phyloP scores from a whole-genome alignment of 139 green algal species.

The Asterochloris sp. region DNA sequence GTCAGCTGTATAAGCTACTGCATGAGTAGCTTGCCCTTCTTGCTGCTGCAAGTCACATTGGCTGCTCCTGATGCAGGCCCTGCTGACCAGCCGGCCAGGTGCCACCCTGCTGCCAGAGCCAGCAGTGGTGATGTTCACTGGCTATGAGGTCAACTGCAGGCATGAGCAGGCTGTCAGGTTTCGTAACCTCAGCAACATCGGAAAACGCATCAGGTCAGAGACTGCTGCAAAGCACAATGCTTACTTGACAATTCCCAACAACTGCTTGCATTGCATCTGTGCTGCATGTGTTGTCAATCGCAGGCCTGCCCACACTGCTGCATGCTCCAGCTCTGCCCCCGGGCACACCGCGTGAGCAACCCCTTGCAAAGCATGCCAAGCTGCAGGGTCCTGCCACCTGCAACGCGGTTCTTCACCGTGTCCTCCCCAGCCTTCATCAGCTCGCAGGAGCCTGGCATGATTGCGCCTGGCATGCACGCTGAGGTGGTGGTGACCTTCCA shows the following conservation, averaged over 20 bases:
- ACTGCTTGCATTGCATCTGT: too few relatives aligned
- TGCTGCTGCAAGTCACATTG: too few relatives aligned
- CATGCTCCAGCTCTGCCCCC: too few relatives aligned
- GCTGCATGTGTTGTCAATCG: too few relatives aligned
- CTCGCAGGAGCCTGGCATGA: slow-evolving; percentile 6
- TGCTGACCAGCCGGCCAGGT: slow-evolving; percentile 29
- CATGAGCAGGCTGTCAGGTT: slow-evolving; percentile 17
- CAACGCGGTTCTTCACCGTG: slow-evolving; percentile 17
- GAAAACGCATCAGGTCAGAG: slow-evolving; percentile 4
- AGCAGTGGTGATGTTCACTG: slow-evolving; percentile 45
- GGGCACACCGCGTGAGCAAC: too few relatives aligned
- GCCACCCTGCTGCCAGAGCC: slow-evolving; percentile 46
- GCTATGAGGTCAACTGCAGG: not conserved
- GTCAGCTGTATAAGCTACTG: too few relatives aligned
- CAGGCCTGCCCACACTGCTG: too few relatives aligned
- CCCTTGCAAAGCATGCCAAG: too few relatives aligned
- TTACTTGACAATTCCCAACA: too few relatives aligned
- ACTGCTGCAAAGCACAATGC: not conserved
- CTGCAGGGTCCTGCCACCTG: slow-evolving; percentile 14
- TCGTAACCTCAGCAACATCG: slow-evolving; percentile 8
- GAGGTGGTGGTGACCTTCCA: slow-evolving; percentile 60
- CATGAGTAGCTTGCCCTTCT: too few relatives aligned
- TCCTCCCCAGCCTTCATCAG: slow-evolving; percentile 2
- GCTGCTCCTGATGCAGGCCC: slow-evolving; percentile 23
- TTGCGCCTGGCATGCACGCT: slow-evolving; percentile 31